Evolutionary conservation across 768 basidiomycete genomes (phyloP).

Genomic region (Lentinus brumalis): DNA sequence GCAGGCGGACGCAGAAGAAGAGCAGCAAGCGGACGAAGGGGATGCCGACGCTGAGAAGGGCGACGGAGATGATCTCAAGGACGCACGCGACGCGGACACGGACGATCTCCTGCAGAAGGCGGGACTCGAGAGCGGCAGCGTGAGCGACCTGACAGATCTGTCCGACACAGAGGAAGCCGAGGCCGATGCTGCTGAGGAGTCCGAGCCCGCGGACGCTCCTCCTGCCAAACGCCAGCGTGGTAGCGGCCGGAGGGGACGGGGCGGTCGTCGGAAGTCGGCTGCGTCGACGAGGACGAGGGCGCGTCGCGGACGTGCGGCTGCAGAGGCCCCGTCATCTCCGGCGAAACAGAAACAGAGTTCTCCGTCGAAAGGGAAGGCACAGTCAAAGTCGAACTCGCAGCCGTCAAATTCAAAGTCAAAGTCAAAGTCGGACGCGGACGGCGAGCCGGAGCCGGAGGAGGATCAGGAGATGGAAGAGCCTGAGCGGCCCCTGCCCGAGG

Average conservation of each 20-base stretch:
- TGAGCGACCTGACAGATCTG: constrained; percentile 77
- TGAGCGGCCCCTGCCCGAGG: constrained; percentile 39
- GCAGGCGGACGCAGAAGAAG: constrained; percentile 10
- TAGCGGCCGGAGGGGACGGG: background rate
- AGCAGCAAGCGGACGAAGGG: constrained; percentile 11
- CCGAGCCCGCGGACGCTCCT: constrained; percentile 6
- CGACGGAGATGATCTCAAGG: constrained; percentile 24
- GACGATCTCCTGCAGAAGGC: constrained; percentile 37
- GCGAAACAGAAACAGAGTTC: background rate
- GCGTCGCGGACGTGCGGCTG: background rate
- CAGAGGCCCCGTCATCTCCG: background rate
- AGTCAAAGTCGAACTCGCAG: constrained; percentile 11
- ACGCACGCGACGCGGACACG: constrained; percentile 10
- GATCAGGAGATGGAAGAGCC: constrained; percentile 24
- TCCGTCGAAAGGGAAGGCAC: background rate
- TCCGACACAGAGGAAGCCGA: constrained; percentile 48
- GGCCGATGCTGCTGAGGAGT: constrained; percentile 16
- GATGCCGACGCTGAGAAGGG: constrained; percentile 23
- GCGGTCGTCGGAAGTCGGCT: background rate
- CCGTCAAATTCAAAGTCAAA: background rate
- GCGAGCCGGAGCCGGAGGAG: constrained; percentile 23
- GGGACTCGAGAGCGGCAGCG: constrained; percentile 65
- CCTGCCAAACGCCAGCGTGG: background rate
- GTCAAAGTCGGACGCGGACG: background rate
- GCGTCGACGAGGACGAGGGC: background rate